Evolutionary conservation across 2,329 filamentous ascomycete species (phyloP).

Genomic region (Exophiala dermatitidis): DNA sequence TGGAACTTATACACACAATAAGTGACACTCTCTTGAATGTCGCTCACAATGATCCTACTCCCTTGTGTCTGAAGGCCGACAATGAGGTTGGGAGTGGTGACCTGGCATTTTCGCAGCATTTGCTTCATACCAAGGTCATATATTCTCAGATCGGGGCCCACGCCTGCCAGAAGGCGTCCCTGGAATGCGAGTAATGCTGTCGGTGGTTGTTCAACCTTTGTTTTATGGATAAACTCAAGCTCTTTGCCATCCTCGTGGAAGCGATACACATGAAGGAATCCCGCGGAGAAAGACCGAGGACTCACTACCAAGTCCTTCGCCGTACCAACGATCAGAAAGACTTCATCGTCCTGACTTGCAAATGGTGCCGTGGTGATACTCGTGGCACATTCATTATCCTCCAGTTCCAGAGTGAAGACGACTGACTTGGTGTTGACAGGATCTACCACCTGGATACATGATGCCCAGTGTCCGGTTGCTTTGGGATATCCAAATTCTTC

Average conservation of each 20-base stretch:
- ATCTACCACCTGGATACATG: constrained; percentile 87
- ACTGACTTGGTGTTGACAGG: constrained; percentile 67
- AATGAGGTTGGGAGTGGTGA: constrained; percentile 73
- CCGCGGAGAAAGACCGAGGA: constrained; percentile 66
- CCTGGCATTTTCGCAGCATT: constrained; percentile 83
- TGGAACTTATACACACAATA: constrained; percentile 91
- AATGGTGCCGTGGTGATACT: constrained; percentile 81
- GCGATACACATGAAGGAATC: constrained; percentile 87
- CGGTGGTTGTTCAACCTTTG: constrained; percentile 80
- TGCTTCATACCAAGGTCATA: constrained; percentile 93
- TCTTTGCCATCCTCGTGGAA: constrained; percentile 80
- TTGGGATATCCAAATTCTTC: constrained; percentile 85
- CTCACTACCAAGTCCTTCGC: constrained; percentile 80
- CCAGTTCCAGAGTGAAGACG: constrained; percentile 70
- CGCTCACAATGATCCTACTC: constrained; percentile 82
- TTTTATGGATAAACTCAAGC: constrained; percentile 94
- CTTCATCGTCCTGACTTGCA: constrained; percentile 77
- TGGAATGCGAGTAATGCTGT: constrained; percentile 90
- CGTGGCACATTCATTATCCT: constrained; percentile 85
- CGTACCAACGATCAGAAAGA: constrained; percentile 88
- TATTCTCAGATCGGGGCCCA: constrained; percentile 72
- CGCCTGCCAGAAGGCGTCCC: constrained; percentile 76
- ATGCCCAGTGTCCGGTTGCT: constrained; percentile 82
- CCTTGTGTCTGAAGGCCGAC: constrained; percentile 84
- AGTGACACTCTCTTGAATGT: constrained; percentile 84